These are phyloP conservation scores for Penstemon davidsonii DNA, from an alignment of 257 asterid species.

Conservation along the genomic window DNA sequence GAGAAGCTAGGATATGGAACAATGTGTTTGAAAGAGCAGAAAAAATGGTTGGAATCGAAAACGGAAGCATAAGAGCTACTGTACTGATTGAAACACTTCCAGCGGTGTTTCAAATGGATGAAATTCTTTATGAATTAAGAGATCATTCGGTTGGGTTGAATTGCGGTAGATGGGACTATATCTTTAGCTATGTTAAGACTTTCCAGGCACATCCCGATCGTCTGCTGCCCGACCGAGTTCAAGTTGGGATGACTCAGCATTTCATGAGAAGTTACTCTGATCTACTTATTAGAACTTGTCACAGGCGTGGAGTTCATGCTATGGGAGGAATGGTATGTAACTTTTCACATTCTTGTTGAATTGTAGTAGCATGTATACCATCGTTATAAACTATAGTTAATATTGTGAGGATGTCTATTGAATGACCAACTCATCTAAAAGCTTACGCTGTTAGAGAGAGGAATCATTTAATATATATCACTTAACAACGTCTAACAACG, in stretches of 20 bases:
- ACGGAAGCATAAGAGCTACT: conserved; percentile 92
- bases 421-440: no score
- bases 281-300: conserved; percentile 81
- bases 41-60: conserved; percentile 62
- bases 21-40: conserved; percentile 75
- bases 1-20: conserved; percentile 96
- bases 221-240: conserved; percentile 84
- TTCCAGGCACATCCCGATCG: conserved; percentile 88
- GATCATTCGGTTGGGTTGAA: conserved; percentile 87
- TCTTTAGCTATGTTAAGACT: conserved; percentile 92
- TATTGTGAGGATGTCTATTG: no score
- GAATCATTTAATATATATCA: no score
- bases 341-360: no score
- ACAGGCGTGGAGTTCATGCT: conserved; percentile 86
- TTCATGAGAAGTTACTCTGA: conserved; percentile 91
- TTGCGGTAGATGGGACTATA: conserved; percentile 98
- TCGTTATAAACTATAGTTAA: no score
- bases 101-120: conserved; percentile 95
- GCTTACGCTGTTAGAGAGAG: no score
- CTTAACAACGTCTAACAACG: no score
- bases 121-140: conserved; percentile 72
- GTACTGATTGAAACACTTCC: conserved; percentile 94
- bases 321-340: conserved; percentile 92
- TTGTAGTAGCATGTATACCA: no score
- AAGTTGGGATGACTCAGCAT: conserved; percentile 88